Evolutionary conservation across 2,329 filamentous ascomycete species (phyloP).

Genomic region (Fusarium sp.): DNA sequence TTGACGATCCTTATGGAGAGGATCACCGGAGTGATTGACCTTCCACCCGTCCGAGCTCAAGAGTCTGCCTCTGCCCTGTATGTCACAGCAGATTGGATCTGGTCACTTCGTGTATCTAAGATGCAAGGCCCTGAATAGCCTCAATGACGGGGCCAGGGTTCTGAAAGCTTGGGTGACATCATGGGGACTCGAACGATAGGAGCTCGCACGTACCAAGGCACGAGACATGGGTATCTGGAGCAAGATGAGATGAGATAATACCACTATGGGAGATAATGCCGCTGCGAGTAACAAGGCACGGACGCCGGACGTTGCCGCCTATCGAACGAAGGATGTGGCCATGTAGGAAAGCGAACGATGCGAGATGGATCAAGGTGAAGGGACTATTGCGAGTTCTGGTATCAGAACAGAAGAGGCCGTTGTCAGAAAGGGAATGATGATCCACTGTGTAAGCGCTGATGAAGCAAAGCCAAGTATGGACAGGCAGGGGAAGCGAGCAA

Average conservation of each 20-base stretch:
- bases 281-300: constrained; percentile 9
- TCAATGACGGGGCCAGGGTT: constrained; percentile 18
- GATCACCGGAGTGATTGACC: constrained; percentile 16
- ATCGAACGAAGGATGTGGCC: constrained; percentile 13
- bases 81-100: constrained; percentile 3
- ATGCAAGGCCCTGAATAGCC: constrained; percentile 23
- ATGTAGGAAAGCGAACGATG: neutral
- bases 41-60: neutral
- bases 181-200: constrained; percentile 33
- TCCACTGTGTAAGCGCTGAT: constrained; percentile 8
- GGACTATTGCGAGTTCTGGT: neutral
- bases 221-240: neutral
- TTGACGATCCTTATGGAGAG: neutral
- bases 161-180: constrained; percentile 39
- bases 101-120: constrained; percentile 6
- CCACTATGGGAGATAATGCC: constrained; percentile 20
- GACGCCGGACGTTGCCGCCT: constrained; percentile 14
- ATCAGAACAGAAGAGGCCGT: neutral
- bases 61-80: neutral
- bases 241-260: neutral
- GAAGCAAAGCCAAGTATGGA: neutral
- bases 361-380: neutral
- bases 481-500: neutral
- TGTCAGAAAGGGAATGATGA: neutral
- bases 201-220: constrained; percentile 23